A percentile compares a stretch with the other conserved stretches of the same genome.
Conservation (phyloP, 139 green algal species). For the Chlorella sorokiniana region DNA sequence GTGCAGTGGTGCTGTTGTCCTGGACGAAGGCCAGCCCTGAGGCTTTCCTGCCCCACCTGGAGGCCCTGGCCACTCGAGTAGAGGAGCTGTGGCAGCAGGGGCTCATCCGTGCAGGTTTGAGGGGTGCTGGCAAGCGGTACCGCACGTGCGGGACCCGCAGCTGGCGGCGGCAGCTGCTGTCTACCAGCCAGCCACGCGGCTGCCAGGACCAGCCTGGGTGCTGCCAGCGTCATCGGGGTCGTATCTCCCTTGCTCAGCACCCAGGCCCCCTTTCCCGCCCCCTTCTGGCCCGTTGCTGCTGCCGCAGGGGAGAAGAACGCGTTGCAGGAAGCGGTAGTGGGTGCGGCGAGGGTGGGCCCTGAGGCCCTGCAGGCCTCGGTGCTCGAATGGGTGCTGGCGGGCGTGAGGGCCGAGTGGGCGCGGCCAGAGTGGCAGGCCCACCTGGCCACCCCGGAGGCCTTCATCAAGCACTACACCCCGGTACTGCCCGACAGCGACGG, state of each 20-base stretch:
- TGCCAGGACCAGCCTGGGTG: no score
- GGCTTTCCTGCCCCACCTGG: constrained; percentile 67
- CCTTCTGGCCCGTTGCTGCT: background rate
- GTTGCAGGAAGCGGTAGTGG: constrained; percentile 66
- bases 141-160: no score
- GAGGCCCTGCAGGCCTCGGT: constrained; percentile 47
- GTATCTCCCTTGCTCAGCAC: no score
- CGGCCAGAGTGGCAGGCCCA: constrained; percentile 48
- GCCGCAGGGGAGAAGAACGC: constrained; percentile 62
- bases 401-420: constrained; percentile 61
- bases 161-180: no score
- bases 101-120: constrained; percentile 53
- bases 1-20: constrained; percentile 44
- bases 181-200: no score
- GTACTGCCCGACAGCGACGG: constrained; percentile 16
- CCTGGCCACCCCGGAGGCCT: constrained; percentile 54
- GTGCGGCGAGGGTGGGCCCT: constrained; percentile 39
- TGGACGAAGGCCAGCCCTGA: constrained; percentile 56
- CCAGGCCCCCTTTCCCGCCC: background rate
- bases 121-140: no score
- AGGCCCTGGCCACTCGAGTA: constrained; percentile 57
- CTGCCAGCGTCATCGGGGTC: no score
- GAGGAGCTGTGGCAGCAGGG: constrained; percentile 61
- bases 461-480: constrained; percentile 50
- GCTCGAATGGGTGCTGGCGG: constrained; percentile 60